These are phyloP conservation scores for Citrus mangshanensis DNA, from an alignment of 345 rosid species.

Conservation along the genomic window DNA sequence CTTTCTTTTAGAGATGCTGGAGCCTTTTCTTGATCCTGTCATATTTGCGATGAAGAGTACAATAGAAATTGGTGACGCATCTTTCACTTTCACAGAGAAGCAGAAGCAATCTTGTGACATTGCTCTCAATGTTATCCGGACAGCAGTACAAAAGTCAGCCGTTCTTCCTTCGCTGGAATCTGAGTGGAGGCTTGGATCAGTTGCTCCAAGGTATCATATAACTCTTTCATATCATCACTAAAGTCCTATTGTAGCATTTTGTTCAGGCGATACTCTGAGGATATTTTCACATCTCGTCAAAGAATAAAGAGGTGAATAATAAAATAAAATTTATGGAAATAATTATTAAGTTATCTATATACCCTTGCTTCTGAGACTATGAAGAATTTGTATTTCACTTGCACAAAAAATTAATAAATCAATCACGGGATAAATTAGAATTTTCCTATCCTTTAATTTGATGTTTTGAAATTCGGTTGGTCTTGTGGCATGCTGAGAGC, in stretches of 20 bases:
- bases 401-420: neutral
- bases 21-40: conserved; percentile 76
- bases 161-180: conserved; percentile 77
- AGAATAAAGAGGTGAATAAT: neutral
- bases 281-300: neutral
- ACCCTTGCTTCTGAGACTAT: neutral
- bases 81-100: conserved; percentile 46
- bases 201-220: conserved; percentile 65
- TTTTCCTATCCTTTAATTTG: neutral
- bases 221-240: conserved; percentile 8
- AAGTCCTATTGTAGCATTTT: neutral
- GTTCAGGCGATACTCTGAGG: neutral
- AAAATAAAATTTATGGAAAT: neutral
- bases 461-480: neutral
- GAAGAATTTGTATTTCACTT: neutral
- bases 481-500: neutral
- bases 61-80: conserved; percentile 59
- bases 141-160: conserved; percentile 65
- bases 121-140: conserved; percentile 66
- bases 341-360: neutral
- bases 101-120: conserved; percentile 51
- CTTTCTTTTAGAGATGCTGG: conserved; percentile 81
- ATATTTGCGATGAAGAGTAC: conserved; percentile 46
- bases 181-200: conserved; percentile 80
- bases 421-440: neutral